Evolutionary conservation across 2,329 filamentous ascomycete species (phyloP), one percentile per base, ranked within the genome.

Genomic region (Paramyrothecium roridum): DNA sequence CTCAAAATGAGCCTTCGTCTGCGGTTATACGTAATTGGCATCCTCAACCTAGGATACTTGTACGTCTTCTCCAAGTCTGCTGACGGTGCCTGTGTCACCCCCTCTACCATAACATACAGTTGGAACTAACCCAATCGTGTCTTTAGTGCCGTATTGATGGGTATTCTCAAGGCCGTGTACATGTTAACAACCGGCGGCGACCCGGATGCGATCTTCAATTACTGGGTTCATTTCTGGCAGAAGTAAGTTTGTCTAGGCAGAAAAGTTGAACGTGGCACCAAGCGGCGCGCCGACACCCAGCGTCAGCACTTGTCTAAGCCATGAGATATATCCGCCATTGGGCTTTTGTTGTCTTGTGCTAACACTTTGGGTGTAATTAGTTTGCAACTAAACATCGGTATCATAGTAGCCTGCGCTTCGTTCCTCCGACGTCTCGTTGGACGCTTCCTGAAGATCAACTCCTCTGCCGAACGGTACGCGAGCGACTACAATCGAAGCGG

Each of bases 41-140:
- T 50, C 33, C 48, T 69, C 3, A 70, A 67, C 19, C 63, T 68
- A 2, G 67, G 66, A 40, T 70, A 69, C 51, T 64, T 64, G 66
- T 70, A 26, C 54, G 63, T 52, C 22, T 17, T 17, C 12, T 37
- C 21, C n/a, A 3, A 30, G 19, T 53, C 26, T 10, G n/a, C n/a
- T 43, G n/a, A n/a, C n/a, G n/a, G n/a, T n/a, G n/a, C n/a, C n/a
- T n/a, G n/a, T n/a, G n/a, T n/a, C n/a, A n/a, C n/a, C 26, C 37
- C 22, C 37, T 50, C 23, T 13, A 43, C 23, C 16, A 10, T 16
- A n/a, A n/a, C n/a, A n/a, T n/a, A n/a, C n/a, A n/a, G 16, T 30
- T 21, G 21, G 23, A 22, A 33, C 48, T 50, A 16, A 50, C 23
- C 4, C 22, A 3, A 13, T 3, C n/a, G 12, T 11, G 21, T 30